A percentile compares a stretch with the other conserved stretches of the same genome.
phyloP scores from a whole-genome alignment of 768 basidiomycete species.

The Clavulina sp. region DNA sequence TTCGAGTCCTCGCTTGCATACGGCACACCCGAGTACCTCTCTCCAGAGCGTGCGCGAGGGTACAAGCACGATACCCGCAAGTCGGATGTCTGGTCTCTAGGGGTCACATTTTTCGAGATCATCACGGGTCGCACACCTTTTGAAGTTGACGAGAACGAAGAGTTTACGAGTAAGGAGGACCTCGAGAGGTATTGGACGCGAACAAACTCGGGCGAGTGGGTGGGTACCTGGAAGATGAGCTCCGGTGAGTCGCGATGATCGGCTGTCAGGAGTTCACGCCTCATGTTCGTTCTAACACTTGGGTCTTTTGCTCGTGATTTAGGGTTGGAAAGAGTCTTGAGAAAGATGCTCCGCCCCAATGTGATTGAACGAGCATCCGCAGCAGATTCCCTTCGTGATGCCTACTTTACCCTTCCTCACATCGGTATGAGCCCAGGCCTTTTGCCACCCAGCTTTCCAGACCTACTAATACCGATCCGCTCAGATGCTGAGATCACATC shows the following conservation, averaged over 20 bases:
- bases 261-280: background rate
- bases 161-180: conserved; percentile 61
- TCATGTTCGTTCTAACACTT: too few relatives aligned
- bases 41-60: conserved; percentile 80
- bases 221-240: conserved; percentile 62
- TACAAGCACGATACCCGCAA: conserved; percentile 85
- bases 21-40: conserved; percentile 92
- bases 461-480: conserved; percentile 17
- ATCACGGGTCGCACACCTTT: conserved; percentile 86
- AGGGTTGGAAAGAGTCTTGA: conserved; percentile 41
- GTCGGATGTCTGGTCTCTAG: conserved; percentile 74
- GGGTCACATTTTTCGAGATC: conserved; percentile 88
- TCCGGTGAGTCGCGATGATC: conserved; percentile 21
- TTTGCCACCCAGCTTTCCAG: conserved; percentile 12
- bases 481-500: conserved; percentile 4
- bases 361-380: conserved; percentile 66
- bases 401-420: conserved; percentile 43
- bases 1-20: conserved; percentile 73
- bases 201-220: conserved; percentile 66
- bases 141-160: conserved; percentile 61
- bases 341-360: conserved; percentile 66
- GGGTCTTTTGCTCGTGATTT: too few relatives aligned
- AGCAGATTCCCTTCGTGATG: conserved; percentile 41
- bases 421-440: background rate
- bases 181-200: conserved; percentile 75